phyloP scores from a whole-genome alignment of 441 rosid species.

The Manihot esculenta region DNA sequence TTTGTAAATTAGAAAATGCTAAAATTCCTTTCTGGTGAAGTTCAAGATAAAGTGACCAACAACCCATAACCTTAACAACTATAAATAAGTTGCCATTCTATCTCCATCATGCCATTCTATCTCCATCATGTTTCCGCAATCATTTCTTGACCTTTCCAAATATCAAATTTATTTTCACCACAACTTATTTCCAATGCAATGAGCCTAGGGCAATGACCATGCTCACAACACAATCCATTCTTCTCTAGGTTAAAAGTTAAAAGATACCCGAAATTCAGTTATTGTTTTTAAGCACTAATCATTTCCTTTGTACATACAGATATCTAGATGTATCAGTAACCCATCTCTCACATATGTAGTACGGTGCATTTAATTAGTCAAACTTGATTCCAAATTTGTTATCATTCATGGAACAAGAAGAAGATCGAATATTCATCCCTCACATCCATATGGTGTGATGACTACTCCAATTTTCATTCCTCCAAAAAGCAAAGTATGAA shows the following conservation, averaged over 20 bases:
- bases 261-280: neutral
- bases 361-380: neutral
- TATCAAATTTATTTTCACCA: neutral
- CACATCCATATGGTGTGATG: neutral
- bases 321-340: neutral
- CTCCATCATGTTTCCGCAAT: neutral
- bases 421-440: neutral
- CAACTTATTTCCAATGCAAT: neutral
- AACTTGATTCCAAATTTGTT: neutral
- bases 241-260: neutral
- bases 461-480: neutral
- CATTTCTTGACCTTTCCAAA: constrained; percentile 1
- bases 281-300: neutral
- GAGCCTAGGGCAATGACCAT: neutral
- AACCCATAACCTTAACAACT: neutral
- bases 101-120: neutral
- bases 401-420: neutral
- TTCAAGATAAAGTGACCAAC: neutral
- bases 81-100: neutral
- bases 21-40: neutral
- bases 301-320: neutral
- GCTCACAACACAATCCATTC: too few relatives aligned
- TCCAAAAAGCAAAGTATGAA: neutral
- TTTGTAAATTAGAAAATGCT: neutral
- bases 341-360: neutral